Evolutionary conservation across 1,139 yeast genomes (phyloP), one percentile per base, ranked within the genome.

Genomic region (Candida labiduridarum): DNA sequence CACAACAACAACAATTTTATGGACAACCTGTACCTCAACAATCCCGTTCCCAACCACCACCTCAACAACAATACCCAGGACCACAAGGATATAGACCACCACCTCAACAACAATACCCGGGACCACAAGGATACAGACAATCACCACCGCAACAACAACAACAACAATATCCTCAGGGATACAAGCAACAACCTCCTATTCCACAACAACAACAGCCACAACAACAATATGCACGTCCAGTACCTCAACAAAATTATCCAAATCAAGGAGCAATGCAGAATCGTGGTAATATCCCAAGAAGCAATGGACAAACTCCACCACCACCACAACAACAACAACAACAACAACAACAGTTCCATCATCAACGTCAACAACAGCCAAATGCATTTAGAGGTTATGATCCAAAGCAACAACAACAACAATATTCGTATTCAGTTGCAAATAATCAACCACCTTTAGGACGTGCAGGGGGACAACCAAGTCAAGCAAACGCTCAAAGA

Each of bases 81-180:
- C 88, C 47, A 42, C 49, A 47, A 42, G 48, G 45, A 33, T 42
- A 31, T 18, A 47, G 33, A 18, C 34, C 29, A 10, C 33, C 29
- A 27, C 42, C 42, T 12, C 41, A 33, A 27, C 45, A 30, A 33
- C 41, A 27, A 19, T 41, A 31, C 4, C 22, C 4, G 31, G 39
- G 48, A 14, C 45, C 44, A 46, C 47, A 50, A 42, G 12, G 42
- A 25, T 40, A 39, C 18, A 47, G 33, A 14, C 49, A 48, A 16
- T 53, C 40, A 25, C 55, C 49, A 36, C 55, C 41, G 19, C 52
- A 39, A 36, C 49, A 47, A 15, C 48, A 25, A 10, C 54, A 41
- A 10, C 56, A 48, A 30, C 53, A 48, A 8, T 55, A 47, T 41
- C 43, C 31, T 25, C 29, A 25, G 6, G 29, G 29, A 25, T 25